A percentile compares a stretch with the other conserved stretches of the same genome.
Evolutionary conservation across 257 asterid genomes (phyloP).

Genomic region (Rhazya stricta): DNA sequence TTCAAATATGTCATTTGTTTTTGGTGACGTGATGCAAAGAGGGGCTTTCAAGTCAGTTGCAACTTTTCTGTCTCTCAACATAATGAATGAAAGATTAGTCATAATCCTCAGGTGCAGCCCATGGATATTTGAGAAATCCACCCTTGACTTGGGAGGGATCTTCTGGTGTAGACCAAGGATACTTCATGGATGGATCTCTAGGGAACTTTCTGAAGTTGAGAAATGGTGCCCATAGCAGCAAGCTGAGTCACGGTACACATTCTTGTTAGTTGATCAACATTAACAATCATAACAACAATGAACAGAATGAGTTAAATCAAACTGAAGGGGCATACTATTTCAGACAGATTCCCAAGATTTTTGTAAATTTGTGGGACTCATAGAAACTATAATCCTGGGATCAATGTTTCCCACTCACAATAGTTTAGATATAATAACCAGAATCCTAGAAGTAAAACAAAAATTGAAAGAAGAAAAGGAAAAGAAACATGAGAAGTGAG

Average conservation of each 20-base stretch:
- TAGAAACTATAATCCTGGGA: not conserved
- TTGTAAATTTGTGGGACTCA: not conserved
- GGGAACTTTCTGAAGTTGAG: slow-evolving; percentile 82
- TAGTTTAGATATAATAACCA: not conserved
- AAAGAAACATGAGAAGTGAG: not conserved
- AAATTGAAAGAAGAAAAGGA: too few species aligned
- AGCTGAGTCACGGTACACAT: slow-evolving; percentile 25
- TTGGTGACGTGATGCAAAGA: not conserved
- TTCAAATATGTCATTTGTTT: not conserved
- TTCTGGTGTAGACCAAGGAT: slow-evolving; percentile 75
- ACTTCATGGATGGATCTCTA: slow-evolving; percentile 70
- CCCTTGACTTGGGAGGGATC: slow-evolving; percentile 53
- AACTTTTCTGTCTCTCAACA: not conserved
- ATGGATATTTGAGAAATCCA: slow-evolving; percentile 55
- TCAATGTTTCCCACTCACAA: not conserved
- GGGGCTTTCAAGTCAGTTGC: not conserved
- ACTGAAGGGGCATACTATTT: too few species aligned
- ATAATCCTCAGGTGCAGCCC: slow-evolving; percentile 73
- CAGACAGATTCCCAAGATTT: too few species aligned
- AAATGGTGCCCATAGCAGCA: slow-evolving; percentile 83
- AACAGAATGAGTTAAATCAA: not conserved
- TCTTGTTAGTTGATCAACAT: not conserved
- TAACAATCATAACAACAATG: not conserved
- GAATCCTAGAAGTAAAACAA: not conserved
- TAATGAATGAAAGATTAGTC: slow-evolving; percentile 24